Evolutionary conservation across 1,139 yeast genomes (phyloP).

Genomic region (Taiozyma sp.): DNA sequence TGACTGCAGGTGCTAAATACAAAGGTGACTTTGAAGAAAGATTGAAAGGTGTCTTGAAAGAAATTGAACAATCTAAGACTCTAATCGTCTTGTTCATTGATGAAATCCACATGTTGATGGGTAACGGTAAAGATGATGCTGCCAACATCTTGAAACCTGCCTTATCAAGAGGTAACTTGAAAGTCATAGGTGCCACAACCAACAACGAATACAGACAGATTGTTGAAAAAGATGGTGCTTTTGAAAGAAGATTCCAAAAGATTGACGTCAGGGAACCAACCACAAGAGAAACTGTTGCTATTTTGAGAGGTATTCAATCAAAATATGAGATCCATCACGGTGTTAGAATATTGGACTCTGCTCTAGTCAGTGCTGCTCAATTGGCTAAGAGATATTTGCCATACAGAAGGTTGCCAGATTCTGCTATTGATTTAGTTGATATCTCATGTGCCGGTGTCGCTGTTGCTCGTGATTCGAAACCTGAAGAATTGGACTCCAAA

Average conservation of each 20-base stretch:
- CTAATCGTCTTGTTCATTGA: conserved; percentile 89
- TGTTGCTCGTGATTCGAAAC: conserved; percentile 96
- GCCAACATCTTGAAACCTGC: conserved; percentile 96
- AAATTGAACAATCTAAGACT: conserved; percentile 82
- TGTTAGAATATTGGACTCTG: conserved; percentile 92
- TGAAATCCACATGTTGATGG: conserved; percentile 99
- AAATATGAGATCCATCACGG: conserved; percentile 98
- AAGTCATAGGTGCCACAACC: conserved; percentile 98
- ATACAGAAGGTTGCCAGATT: conserved; percentile 93
- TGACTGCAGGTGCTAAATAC: conserved; percentile 97
- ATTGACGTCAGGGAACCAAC: conserved; percentile 96
- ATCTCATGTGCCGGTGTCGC: conserved; percentile 98
- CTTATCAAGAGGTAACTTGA: conserved; percentile 92
- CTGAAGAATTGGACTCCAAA: conserved; percentile 90
- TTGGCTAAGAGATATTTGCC: conserved; percentile 93
- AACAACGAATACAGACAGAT: conserved; percentile 89
- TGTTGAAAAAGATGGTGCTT: conserved; percentile 96
- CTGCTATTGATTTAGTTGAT: conserved; percentile 95
- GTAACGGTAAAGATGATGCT: conserved; percentile 92
- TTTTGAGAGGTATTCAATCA: conserved; percentile 92
- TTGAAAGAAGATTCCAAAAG: conserved; percentile 97
- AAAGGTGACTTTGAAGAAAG: conserved; percentile 99
- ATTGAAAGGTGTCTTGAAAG: conserved; percentile 91
- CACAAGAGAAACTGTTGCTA: conserved; percentile 88
- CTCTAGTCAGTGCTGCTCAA: conserved; percentile 92